Conservation (phyloP, 169 alveolate genomes). For the Perkinsus olseni region DNA sequence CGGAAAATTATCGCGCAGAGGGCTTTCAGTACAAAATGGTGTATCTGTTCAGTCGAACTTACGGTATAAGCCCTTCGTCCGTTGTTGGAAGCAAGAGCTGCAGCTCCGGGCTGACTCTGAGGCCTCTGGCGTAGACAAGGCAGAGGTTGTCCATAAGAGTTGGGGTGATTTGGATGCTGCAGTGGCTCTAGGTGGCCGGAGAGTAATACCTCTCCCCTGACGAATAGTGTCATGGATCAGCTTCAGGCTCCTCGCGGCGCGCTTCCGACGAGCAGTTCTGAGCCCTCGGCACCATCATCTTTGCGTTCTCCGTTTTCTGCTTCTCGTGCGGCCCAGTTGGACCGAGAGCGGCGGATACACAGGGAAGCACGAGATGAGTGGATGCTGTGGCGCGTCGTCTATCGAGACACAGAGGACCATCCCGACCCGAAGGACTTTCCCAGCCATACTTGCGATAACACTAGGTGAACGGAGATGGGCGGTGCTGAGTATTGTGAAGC, state of each 20-base stretch:
- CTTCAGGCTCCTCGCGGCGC: neutral
- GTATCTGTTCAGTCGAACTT: neutral
- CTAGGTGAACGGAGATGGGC: neutral
- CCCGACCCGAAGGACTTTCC: neutral
- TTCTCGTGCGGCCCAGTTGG: neutral
- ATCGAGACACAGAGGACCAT: neutral
- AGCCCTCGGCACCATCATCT: neutral
- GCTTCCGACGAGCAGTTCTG: neutral
- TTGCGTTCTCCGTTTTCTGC: neutral
- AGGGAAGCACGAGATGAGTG: neutral
- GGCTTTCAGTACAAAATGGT: neutral
- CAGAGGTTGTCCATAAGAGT: neutral
- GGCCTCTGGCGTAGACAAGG: neutral
- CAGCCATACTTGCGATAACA: neutral
- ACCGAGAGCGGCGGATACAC: neutral
- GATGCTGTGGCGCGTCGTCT: neutral
- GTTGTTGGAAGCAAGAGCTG: neutral
- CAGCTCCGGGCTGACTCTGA: neutral
- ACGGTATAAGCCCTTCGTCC: neutral
- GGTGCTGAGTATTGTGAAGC: neutral
- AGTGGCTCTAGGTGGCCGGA: neutral
- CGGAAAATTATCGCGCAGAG: no score
- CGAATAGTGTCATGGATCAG: no score
- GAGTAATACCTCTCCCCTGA: neutral
- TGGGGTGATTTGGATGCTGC: neutral